These are phyloP conservation scores for Mucor piriformis DNA, from an alignment of 371 early-diverging fungal genomes.

Conservation along the genomic window DNA sequence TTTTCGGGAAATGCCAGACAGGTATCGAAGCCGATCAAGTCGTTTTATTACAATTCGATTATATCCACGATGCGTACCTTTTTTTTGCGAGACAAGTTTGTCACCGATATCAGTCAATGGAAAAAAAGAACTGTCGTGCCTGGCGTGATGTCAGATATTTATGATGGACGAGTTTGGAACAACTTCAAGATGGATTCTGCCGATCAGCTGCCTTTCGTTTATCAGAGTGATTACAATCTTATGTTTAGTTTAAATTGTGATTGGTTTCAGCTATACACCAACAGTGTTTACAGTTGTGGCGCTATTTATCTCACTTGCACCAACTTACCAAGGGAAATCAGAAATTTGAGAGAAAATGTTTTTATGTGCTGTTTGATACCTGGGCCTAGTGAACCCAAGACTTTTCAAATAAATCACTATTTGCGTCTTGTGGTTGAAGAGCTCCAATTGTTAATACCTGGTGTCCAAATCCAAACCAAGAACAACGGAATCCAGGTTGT, in stretches of 20 bases:
- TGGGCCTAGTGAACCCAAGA: slow-evolving; percentile 18
- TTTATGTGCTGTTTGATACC: slow-evolving; percentile 17
- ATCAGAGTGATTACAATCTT: neutral
- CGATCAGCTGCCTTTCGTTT: neutral
- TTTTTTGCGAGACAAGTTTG: neutral
- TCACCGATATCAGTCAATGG: neutral
- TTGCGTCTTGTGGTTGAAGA: slow-evolving; percentile 14
- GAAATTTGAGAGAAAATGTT: slow-evolving; percentile 13
- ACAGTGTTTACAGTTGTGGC: slow-evolving; percentile 1
- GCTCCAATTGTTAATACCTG: slow-evolving; percentile 3
- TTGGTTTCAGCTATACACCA: slow-evolving; percentile 23
- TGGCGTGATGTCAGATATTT: neutral
- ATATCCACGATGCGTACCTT: neutral
- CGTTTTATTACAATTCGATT: neutral
- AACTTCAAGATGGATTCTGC: neutral
- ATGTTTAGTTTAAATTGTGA: slow-evolving; percentile 16
- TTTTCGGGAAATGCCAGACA: neutral
- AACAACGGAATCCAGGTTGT: too few relatives aligned
- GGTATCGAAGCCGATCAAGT: neutral
- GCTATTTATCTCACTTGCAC: slow-evolving; percentile 14
- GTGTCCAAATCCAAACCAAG: neutral
- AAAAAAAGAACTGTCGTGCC: neutral
- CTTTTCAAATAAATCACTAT: slow-evolving; percentile 15
- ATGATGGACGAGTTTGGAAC: neutral
- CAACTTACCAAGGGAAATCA: slow-evolving; percentile 13